These are phyloP conservation scores for Coccomyxa sp. DNA, from an alignment of 139 green algal genomes.

Conservation along the genomic window DNA sequence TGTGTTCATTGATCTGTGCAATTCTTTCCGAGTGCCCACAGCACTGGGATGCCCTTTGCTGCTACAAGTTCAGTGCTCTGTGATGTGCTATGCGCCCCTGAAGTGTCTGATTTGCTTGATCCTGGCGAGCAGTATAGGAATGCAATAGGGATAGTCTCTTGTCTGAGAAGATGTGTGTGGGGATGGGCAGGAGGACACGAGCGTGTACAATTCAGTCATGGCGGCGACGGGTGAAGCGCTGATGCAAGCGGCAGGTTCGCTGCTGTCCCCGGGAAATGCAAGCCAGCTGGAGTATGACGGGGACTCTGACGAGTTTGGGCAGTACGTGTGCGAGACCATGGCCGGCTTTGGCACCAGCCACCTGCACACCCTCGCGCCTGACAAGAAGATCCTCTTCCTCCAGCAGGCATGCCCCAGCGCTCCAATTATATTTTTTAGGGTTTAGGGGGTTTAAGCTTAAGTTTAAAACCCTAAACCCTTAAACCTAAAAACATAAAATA, in stretches of 20 bases:
- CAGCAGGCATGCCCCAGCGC: conserved; percentile 18
- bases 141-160: neutral
- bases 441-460: no score
- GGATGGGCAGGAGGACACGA: conserved; percentile 35
- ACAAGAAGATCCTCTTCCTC: conserved; percentile 25
- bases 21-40: no score
- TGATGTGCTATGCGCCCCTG: neutral
- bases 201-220: conserved; percentile 46
- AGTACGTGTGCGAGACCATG: conserved; percentile 54
- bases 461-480: no score
- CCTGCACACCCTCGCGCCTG: conserved; percentile 23
- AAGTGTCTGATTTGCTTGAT: neutral
- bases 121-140: neutral
- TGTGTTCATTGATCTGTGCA: no score
- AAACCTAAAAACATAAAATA: no score
- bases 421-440: no score
- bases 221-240: conserved; percentile 38
- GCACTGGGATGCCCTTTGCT: no score
- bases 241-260: conserved; percentile 28
- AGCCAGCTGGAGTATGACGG: conserved; percentile 55
- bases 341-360: conserved; percentile 46
- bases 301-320: conserved; percentile 56
- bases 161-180: conserved; percentile 3
- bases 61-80: no score
- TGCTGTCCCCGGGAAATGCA: conserved; percentile 25